Percentiles rank a stretch among this genome's conserved stretches.
These are phyloP conservation scores for Xylaria curta DNA, from an alignment of 495 filamentous ascomycete genomes.

Conservation along the genomic window DNA sequence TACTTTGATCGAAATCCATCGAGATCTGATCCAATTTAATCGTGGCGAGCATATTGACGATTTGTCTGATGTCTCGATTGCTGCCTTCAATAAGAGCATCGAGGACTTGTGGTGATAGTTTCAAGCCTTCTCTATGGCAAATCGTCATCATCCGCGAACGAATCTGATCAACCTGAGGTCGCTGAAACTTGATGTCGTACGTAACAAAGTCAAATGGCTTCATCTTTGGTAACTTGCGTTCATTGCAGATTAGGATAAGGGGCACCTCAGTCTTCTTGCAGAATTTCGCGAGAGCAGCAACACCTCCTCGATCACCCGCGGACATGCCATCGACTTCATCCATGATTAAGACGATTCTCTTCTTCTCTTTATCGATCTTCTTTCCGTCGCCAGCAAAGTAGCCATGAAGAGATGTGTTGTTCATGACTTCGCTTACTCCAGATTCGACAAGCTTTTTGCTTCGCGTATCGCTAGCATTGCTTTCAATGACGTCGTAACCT, in stretches of 20 bases:
- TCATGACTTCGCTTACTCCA: conserved; percentile 83
- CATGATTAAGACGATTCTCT: conserved; percentile 96
- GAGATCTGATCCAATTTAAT: conserved; percentile 81
- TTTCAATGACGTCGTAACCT: conserved; percentile 92
- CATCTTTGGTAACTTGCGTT: conserved; percentile 92
- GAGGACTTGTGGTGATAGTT: conserved; percentile 83
- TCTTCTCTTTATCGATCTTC: conserved; percentile 78
- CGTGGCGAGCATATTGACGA: conserved; percentile 98
- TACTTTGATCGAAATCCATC: conserved; percentile 82
- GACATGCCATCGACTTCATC: conserved; percentile 99
- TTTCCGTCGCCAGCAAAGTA: conserved; percentile 89
- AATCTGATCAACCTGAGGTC: conserved; percentile 87
- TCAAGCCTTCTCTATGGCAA: conserved; percentile 88
- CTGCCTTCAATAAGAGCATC: conserved; percentile 95
- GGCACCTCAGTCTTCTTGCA: conserved; percentile 95
- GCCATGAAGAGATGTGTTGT: conserved; percentile 90
- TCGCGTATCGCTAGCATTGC: conserved; percentile 94
- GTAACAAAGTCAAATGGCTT: conserved; percentile 90
- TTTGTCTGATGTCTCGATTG: conserved; percentile 93
- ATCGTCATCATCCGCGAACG: conserved; percentile 91
- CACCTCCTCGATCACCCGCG: conserved; percentile 93
- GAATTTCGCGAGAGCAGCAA: conserved; percentile 89
- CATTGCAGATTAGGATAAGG: conserved; percentile 97
- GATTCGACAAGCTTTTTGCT: conserved; percentile 96
- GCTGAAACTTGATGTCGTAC: conserved; percentile 83